phyloP scores from a whole-genome alignment of 352 stramenopile species.

The Globisporangium okanoganense region DNA sequence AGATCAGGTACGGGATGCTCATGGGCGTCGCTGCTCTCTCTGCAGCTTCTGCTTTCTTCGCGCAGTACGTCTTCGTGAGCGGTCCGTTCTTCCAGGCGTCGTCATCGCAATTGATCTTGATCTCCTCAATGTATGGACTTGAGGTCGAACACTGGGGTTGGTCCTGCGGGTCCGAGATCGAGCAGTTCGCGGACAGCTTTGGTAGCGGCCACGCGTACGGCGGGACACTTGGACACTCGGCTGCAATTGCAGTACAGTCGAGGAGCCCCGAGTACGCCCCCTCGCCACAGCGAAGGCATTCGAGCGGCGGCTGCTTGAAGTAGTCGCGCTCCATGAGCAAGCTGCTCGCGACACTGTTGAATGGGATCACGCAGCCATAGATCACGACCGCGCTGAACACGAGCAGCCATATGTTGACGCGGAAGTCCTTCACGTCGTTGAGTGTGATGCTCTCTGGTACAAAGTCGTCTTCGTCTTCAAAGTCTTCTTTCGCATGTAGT shows the following conservation, averaged over 20 bases:
- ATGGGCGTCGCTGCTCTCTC: slow-evolving; percentile 82
- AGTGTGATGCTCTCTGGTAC: slow-evolving; percentile 48
- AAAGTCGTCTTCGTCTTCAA: neutral
- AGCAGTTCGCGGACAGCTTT: slow-evolving; percentile 62
- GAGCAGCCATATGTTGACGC: slow-evolving; percentile 86
- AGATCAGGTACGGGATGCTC: slow-evolving; percentile 93
- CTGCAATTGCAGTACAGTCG: slow-evolving; percentile 46
- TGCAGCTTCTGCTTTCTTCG: slow-evolving; percentile 55
- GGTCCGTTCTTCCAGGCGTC: slow-evolving; percentile 64
- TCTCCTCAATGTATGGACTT: slow-evolving; percentile 58
- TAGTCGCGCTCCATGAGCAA: slow-evolving; percentile 91
- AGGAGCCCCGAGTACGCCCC: slow-evolving; percentile 47
- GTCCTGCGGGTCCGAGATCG: slow-evolving; percentile 53
- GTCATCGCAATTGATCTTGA: slow-evolving; percentile 80
- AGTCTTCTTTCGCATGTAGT: slow-evolving; percentile 8
- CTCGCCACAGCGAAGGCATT: slow-evolving; percentile 50
- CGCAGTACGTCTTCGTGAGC: slow-evolving; percentile 55
- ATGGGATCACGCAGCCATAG: slow-evolving; percentile 92
- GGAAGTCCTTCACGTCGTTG: slow-evolving; percentile 75
- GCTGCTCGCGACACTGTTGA: slow-evolving; percentile 92
- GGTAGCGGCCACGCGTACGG: slow-evolving; percentile 73
- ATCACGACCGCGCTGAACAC: slow-evolving; percentile 87
- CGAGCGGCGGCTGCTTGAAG: slow-evolving; percentile 54
- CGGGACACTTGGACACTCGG: slow-evolving; percentile 54
- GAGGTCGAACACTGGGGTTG: slow-evolving; percentile 54